phyloP scores from a whole-genome alignment of 208 protist genomes.

The Zelonia costaricensis region DNA sequence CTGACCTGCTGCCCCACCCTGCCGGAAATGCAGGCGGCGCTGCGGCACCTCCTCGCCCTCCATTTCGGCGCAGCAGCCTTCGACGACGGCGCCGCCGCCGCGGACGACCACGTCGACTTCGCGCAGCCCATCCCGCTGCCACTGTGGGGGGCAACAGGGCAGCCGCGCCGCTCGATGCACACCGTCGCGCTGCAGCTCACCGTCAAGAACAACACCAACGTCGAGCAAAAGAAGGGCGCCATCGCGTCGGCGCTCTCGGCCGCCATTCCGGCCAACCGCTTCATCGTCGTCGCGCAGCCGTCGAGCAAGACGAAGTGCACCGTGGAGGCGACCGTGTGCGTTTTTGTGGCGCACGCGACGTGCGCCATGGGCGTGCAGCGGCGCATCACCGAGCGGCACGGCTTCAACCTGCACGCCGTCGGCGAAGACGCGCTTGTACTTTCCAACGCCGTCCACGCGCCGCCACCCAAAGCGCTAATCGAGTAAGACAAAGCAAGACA shows the following conservation, averaged over 20 bases:
- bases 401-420: conserved; percentile 75
- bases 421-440: conserved; percentile 58
- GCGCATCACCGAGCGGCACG: conserved; percentile 41
- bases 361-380: conserved; percentile 77
- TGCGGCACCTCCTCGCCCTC: conserved; percentile 42
- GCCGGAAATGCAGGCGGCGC: conserved; percentile 64
- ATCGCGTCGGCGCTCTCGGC: conserved; percentile 43
- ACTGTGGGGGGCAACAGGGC: conserved; percentile 4
- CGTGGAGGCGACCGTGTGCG: conserved; percentile 42
- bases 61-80: conserved; percentile 53
- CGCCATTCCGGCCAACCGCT: conserved; percentile 75
- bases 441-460: conserved; percentile 32
- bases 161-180: conserved; percentile 36
- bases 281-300: conserved; percentile 56
- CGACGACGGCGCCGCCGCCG: conserved; percentile 1
- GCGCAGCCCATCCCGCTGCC: conserved; percentile 18
- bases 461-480: conserved; percentile 1
- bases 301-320: conserved; percentile 25
- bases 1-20: conserved; percentile 84
- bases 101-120: conserved; percentile 21
- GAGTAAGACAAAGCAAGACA: background rate
- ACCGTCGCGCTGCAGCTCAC: conserved; percentile 56
- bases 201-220: conserved; percentile 88
- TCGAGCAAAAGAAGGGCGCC: conserved; percentile 59
- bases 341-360: conserved; percentile 71